Conservation (phyloP, 441 rosid species). For the Pelargonium fulgidum region DNA sequence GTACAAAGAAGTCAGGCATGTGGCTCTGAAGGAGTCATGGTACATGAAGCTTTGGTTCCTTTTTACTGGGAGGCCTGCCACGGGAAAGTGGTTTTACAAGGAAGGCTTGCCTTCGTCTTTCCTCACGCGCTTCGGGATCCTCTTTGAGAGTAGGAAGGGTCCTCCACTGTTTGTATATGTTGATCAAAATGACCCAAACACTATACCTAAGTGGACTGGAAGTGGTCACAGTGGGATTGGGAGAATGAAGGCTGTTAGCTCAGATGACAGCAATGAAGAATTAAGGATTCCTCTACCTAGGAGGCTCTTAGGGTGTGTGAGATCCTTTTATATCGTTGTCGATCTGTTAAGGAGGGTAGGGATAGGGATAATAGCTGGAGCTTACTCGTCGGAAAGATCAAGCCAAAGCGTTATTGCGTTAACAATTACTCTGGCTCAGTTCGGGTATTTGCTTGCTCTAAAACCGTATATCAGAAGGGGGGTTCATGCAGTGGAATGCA, state of each 20-base stretch:
- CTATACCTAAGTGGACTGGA: slow-evolving; percentile 34
- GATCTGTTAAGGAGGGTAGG: slow-evolving; percentile 42
- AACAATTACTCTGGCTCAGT: slow-evolving; percentile 36
- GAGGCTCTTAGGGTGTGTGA: slow-evolving; percentile 41
- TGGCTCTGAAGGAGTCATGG: slow-evolving; percentile 28
- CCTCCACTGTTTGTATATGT: slow-evolving; percentile 36
- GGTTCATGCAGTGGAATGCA: slow-evolving; percentile 5
- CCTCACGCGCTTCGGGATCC: slow-evolving; percentile 34
- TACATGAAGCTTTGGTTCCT: slow-evolving; percentile 30
- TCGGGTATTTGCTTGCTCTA: slow-evolving; percentile 30
- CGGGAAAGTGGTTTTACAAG: slow-evolving; percentile 47
- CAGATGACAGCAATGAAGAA: slow-evolving; percentile 44
- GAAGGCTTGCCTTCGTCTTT: slow-evolving; percentile 39
- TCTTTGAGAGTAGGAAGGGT: slow-evolving; percentile 43
- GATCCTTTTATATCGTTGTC: slow-evolving; percentile 39
- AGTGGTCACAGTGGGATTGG: slow-evolving; percentile 44
- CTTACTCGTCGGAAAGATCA: slow-evolving; percentile 23
- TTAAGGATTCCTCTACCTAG: slow-evolving; percentile 21
- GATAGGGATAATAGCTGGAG: slow-evolving; percentile 39
- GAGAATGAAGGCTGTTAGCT: slow-evolving; percentile 46
- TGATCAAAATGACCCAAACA: slow-evolving; percentile 34
- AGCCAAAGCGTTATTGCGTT: slow-evolving; percentile 35
- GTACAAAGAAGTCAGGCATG: slow-evolving; percentile 41
- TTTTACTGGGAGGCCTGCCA: slow-evolving; percentile 30
- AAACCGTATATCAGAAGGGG: slow-evolving; percentile 17